Percentiles rank a stretch among this genome's conserved stretches.
Evolutionary conservation across 345 rosid species (phyloP).

Genomic region (Brassica napus): DNA sequence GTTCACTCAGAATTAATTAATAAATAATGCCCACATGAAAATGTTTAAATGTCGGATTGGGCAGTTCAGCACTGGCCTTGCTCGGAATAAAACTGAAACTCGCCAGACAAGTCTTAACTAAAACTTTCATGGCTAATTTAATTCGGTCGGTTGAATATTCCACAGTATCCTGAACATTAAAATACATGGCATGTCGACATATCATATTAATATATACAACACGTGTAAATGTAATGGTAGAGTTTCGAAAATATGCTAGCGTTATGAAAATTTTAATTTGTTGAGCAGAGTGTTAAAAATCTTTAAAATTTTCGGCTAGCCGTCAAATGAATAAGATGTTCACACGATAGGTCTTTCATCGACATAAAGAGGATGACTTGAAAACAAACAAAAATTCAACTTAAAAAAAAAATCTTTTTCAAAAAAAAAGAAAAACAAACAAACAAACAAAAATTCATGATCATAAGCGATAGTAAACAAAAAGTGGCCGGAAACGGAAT

Average conservation of each 20-base stretch:
- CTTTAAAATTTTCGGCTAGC: slow-evolving; percentile 22
- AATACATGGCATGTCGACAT: neutral
- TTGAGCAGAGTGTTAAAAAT: neutral
- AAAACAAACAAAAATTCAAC: neutral
- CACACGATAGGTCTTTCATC: slow-evolving; percentile 27
- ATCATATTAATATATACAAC: neutral
- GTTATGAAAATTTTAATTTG: neutral
- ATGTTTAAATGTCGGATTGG: slow-evolving; percentile 13
- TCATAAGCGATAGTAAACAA: neutral
- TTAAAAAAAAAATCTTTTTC: too few relatives aligned
- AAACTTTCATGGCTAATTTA: neutral
- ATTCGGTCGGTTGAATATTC: slow-evolving; percentile 10
- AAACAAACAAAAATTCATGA: neutral
- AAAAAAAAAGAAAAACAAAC: too few relatives aligned
- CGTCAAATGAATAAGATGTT: slow-evolving; percentile 25
- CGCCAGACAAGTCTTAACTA: slow-evolving; percentile 1
- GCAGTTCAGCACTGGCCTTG: slow-evolving; percentile 12
- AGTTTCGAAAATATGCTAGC: neutral
- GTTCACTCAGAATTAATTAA: neutral
- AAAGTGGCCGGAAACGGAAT: slow-evolving; percentile 29
- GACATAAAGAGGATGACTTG: neutral
- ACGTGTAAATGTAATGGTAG: slow-evolving; percentile 9
- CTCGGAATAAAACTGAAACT: neutral
- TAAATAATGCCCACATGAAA: neutral
- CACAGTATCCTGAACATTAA: neutral